Evolutionary conservation across 805 yeast species (phyloP), one percentile per base, ranked within the genome.

Genomic region (Kluyveromyces siamensis): DNA sequence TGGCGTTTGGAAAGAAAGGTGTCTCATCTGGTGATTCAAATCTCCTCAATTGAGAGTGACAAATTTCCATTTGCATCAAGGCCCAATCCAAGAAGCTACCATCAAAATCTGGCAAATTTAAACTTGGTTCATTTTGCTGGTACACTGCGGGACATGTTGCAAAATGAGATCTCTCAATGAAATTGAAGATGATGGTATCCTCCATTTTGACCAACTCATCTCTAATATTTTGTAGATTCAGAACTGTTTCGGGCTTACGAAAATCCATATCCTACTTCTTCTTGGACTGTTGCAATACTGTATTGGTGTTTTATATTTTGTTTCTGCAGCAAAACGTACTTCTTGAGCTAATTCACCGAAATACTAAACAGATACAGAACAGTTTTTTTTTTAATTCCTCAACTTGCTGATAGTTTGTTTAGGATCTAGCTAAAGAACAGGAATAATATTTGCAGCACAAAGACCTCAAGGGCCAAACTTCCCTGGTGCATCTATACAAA

Each of bases 1-100:
- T 66, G 16, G 74, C 72, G 30, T 78, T 71, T 2, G 96, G 95
- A 71, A 83, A 89, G 63, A 89, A 93, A 7, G 99, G 90, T 11
- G 79, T 73, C 66, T 93, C 96, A 66, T 93, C 98, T 0, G 98
- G 98, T 0, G 96, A 88, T 61, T 89, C 90, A 63, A 80, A 93
- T 58, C 99, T 75, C 60, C 99, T 78, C 35, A 90, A 74, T 65
- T 86, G 93, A 2, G 96, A 77, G 46, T 85, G 88, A 16, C 76
- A 70, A 45, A 69, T 77, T 66, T 93, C 99, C 53, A 82, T 73
- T 60, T 87, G 90, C 45, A 79, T 59, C 40, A 90, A 71, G 9
- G 87, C 71, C 93, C 95, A 93, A 56, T 91, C 96, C 55, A 93
- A 70, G 59, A 93, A 89, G 1, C 91, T 81, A 2, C 93, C 95